Percentiles rank a stretch among this genome's conserved stretches.
Evolutionary conservation across 306 rosid species (phyloP).

Genomic region (Cucurbita moschata): DNA sequence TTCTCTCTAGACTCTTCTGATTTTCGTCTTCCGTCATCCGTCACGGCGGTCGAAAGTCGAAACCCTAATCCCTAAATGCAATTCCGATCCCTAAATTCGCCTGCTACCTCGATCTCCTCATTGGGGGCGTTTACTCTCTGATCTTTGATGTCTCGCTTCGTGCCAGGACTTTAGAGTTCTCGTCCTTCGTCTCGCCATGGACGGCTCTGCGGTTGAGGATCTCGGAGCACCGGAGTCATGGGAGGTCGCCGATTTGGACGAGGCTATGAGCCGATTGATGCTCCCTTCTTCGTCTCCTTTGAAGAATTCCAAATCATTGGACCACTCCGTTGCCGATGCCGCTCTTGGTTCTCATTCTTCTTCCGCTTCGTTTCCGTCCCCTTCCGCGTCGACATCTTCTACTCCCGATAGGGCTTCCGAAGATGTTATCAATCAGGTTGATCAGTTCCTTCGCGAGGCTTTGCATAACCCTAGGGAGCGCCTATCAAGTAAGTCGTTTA

Average conservation of each 20-base stretch:
- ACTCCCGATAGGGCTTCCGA: constrained; percentile 27
- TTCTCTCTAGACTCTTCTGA: constrained; percentile 24
- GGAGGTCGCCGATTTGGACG: constrained; percentile 89
- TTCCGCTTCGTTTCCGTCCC: constrained; percentile 10
- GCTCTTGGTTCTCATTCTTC: background rate
- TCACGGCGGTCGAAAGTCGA: background rate
- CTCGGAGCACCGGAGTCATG: constrained; percentile 92
- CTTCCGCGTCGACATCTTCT: constrained; percentile 11
- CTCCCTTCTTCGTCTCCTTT: constrained; percentile 37
- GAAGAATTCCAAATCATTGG: constrained; percentile 25
- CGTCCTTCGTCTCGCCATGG: constrained; percentile 34
- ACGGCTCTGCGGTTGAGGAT: constrained; percentile 80
- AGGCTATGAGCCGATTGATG: constrained; percentile 60
- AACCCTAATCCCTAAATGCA: constrained; percentile 5
- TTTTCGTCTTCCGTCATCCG: background rate
- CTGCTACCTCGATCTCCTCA: constrained; percentile 5
- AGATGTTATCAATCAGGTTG: constrained; percentile 53
- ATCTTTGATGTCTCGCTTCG: background rate
- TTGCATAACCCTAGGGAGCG: constrained; percentile 95
- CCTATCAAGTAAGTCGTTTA: constrained; percentile 44
- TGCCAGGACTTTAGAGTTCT: background rate
- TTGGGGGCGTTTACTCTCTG: background rate
- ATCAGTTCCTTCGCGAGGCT: constrained; percentile 90
- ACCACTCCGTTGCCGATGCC: constrained; percentile 2
- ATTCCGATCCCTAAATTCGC: constrained; percentile 17